Conservation (phyloP, 176 grass and related monocot species). For the Luzula sylvatica region DNA sequence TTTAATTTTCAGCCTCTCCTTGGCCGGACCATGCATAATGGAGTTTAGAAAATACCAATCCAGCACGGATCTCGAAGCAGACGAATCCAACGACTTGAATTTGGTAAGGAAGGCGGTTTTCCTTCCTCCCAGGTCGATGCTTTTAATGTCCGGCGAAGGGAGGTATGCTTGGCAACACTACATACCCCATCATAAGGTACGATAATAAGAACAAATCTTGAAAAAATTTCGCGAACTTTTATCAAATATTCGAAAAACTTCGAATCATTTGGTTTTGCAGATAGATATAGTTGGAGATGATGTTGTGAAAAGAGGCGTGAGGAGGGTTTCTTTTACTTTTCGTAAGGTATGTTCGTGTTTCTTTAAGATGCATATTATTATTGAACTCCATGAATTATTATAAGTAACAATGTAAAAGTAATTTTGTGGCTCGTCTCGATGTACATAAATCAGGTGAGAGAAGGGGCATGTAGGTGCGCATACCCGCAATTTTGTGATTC, state of each 20-base stretch:
- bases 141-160: constrained; percentile 94
- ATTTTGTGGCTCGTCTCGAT: neutral
- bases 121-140: constrained; percentile 61
- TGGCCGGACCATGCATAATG: constrained; percentile 87
- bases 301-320: constrained; percentile 52
- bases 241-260: neutral
- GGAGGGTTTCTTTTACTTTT: constrained; percentile 87
- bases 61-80: constrained; percentile 24
- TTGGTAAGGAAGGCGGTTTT: constrained; percentile 67
- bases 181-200: constrained; percentile 93
- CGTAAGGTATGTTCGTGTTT: constrained; percentile 46
- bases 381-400: too few species aligned
- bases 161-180: constrained; percentile 98
- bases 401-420: too few species aligned
- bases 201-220: neutral
- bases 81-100: constrained; percentile 28
- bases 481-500: constrained; percentile 84
- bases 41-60: constrained; percentile 81
- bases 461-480: constrained; percentile 48
- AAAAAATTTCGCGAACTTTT: neutral
- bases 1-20: constrained; percentile 93
- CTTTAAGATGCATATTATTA: too few species aligned
- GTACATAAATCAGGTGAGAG: constrained; percentile 47
- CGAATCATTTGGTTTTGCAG: constrained; percentile 23
- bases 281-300: constrained; percentile 51